Evolutionary conservation across 2,329 filamentous ascomycete species (phyloP).

Genomic region (Aspergillus persii): DNA sequence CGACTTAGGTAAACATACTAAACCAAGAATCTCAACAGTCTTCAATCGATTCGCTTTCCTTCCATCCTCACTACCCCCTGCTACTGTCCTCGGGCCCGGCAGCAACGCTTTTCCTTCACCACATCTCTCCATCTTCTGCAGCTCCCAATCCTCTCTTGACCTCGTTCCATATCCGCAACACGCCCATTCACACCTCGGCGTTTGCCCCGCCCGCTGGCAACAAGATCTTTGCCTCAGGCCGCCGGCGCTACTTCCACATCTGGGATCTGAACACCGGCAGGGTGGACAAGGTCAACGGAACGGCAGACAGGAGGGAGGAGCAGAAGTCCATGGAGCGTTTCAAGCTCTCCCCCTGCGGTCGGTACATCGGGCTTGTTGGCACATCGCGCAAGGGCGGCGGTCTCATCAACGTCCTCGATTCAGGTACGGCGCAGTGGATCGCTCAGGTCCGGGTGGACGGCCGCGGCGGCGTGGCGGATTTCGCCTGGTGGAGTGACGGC

Average conservation of each 20-base stretch:
- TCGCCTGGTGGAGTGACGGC: conserved; percentile 87
- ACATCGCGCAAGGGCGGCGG: conserved; percentile 82
- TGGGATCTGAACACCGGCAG: conserved; percentile 83
- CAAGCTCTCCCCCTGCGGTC: conserved; percentile 80
- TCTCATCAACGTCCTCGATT: conserved; percentile 79
- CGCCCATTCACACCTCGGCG: conserved; percentile 78
- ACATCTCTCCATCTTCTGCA: conserved; percentile 73
- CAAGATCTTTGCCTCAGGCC: conserved; percentile 83
- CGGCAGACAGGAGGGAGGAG: conserved; percentile 67
- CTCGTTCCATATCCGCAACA: conserved; percentile 79
- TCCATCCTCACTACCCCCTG: conserved; percentile 85
- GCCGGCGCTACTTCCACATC: conserved; percentile 86
- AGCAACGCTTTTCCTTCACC: conserved; percentile 83
- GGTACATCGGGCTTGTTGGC: conserved; percentile 79
- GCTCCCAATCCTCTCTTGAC: conserved; percentile 86
- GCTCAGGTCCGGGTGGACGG: conserved; percentile 79
- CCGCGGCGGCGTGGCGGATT: conserved; percentile 80
- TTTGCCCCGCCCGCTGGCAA: conserved; percentile 73
- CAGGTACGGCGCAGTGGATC: conserved; percentile 81
- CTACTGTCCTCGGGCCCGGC: conserved; percentile 85
- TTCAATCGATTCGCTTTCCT: conserved; percentile 76
- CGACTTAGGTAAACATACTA: neutral
- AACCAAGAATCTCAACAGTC: conserved; percentile 42
- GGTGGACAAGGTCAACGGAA: conserved; percentile 78
- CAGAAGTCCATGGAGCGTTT: conserved; percentile 91